Conservation (phyloP, 257 asterid species). For the Eucommia ulmoides region DNA sequence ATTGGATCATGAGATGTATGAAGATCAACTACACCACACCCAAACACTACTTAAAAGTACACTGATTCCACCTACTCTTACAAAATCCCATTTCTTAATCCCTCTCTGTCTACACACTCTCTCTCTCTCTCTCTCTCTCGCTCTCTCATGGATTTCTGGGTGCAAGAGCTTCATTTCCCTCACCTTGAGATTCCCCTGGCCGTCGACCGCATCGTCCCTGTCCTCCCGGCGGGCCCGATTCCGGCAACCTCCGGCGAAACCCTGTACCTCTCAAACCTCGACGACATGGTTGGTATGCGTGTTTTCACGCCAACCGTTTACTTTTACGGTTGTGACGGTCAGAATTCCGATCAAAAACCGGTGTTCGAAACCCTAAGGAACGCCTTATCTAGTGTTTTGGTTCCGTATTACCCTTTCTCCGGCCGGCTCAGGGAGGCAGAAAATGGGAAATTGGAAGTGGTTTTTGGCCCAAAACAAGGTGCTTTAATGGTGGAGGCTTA, state of each 20-base stretch:
- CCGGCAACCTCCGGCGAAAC: constrained; percentile 22
- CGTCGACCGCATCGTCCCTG: constrained; percentile 27
- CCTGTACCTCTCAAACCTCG: constrained; percentile 88
- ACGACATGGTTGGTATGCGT: constrained; percentile 77
- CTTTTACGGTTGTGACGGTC: constrained; percentile 30
- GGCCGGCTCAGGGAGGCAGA: constrained; percentile 56
- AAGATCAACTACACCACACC: constrained; percentile 24
- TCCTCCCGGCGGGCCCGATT: constrained; percentile 23
- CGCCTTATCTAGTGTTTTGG: constrained; percentile 46
- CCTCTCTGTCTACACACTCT: not conserved
- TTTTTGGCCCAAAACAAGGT: constrained; percentile 62
- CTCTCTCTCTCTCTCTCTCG: not conserved
- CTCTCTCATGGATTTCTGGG: constrained; percentile 44
- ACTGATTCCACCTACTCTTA: not conserved
- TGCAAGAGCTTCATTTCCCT: constrained; percentile 68
- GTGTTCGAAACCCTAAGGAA: constrained; percentile 35
- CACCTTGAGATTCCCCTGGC: constrained; percentile 47
- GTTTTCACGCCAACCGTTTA: constrained; percentile 77
- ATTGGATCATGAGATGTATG: constrained; percentile 4
- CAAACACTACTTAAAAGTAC: constrained; percentile 3
- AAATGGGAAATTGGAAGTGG: constrained; percentile 62
- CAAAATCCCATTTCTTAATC: not conserved
- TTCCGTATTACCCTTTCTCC: constrained; percentile 75
- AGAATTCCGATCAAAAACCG: constrained; percentile 4
- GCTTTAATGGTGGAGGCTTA: constrained; percentile 63